Evolutionary conservation across 768 basidiomycete species (phyloP), one percentile per base, ranked within the genome.

Genomic region (Myochromella boudieri): DNA sequence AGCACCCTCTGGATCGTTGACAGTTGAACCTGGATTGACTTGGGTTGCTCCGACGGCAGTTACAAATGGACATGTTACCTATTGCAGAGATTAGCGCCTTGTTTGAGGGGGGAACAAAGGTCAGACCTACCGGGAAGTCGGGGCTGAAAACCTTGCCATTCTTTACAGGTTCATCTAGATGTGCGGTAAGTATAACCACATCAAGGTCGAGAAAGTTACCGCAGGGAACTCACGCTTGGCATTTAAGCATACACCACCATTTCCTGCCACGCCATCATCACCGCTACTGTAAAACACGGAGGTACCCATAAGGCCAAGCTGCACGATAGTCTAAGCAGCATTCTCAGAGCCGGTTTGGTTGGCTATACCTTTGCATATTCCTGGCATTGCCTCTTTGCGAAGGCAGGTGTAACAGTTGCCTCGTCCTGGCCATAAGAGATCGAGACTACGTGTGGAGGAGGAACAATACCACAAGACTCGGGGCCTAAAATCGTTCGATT

Each of bases 251-350:
- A 62, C 39, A 4, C 60, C 66, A 15, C 52, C 53, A 37, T 45
- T 33, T 3, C 54, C 54, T 5, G 54, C 54, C 14, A 55, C 54
- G 29, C 54, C 54, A 17, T 48, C 27, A 42, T 87, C 84, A 9
- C 85, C 84, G 27, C 79, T 79, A 28, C 74, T 70, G 63, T 82
- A 82, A 24, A 80, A 56, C 4, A 87, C 46, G 4, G 81, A 78
- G 14, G 79, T 70, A 11, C 85, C 85, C 43, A 84, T 75, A 18
- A 77, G 65, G 17, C 83, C 83, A 28, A 87, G 77, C 59, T 74
- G 18, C 3, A 12, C n/a, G 22, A 31, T 10, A 42, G 4, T 8
- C 11, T 3, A 25, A 18, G 15, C 1, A 37, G 22, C 26, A 37
- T 28, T 10, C 8, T 14, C 20, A 21, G 7, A 10, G 37, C 21